phyloP scores from a whole-genome alignment of 2,329 filamentous ascomycete species.

The Penicillium sp. region DNA sequence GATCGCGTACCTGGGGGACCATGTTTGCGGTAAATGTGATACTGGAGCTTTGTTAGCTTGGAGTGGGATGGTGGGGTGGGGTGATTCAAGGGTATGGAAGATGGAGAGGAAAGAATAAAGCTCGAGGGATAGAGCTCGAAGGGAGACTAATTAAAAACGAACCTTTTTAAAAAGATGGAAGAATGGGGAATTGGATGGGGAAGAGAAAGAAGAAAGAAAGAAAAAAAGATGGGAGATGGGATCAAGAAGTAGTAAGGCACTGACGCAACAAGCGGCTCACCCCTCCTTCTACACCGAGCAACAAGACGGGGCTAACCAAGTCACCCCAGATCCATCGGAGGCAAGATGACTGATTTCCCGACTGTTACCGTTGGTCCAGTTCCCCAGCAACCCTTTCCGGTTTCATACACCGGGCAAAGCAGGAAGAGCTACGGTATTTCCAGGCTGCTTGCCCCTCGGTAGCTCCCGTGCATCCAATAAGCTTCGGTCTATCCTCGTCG shows the following conservation, averaged over 20 bases:
- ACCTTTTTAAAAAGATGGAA: constrained; percentile 11
- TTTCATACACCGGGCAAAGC: constrained; percentile 47
- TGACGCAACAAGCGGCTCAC: constrained; percentile 36
- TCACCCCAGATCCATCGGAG: constrained; percentile 13
- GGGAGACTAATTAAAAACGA: neutral
- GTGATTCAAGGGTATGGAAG: neutral
- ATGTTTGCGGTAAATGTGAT: constrained; percentile 32
- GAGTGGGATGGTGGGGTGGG: neutral
- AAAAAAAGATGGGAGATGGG: constrained; percentile 27
- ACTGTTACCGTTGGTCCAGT: constrained; percentile 30
- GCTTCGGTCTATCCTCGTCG: constrained; percentile 9
- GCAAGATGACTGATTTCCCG: constrained; percentile 22
- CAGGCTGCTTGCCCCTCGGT: constrained; percentile 22
- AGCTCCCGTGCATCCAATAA: constrained; percentile 34
- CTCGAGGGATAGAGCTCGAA: neutral
- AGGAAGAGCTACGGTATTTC: constrained; percentile 40
- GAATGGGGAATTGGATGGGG: constrained; percentile 12
- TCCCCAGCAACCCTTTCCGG: constrained; percentile 37
- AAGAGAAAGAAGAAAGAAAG: constrained; percentile 16
- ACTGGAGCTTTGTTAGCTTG: constrained; percentile 27
- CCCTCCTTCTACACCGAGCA: constrained; percentile 30
- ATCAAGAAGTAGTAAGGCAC: constrained; percentile 30
- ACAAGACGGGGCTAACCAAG: constrained; percentile 22
- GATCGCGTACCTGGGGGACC: constrained; percentile 34
- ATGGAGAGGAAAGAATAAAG: constrained; percentile 3